These are phyloP conservation scores for Trichothecium sympodiale DNA, from an alignment of 2,329 filamentous ascomycete genomes.

Conservation along the genomic window DNA sequence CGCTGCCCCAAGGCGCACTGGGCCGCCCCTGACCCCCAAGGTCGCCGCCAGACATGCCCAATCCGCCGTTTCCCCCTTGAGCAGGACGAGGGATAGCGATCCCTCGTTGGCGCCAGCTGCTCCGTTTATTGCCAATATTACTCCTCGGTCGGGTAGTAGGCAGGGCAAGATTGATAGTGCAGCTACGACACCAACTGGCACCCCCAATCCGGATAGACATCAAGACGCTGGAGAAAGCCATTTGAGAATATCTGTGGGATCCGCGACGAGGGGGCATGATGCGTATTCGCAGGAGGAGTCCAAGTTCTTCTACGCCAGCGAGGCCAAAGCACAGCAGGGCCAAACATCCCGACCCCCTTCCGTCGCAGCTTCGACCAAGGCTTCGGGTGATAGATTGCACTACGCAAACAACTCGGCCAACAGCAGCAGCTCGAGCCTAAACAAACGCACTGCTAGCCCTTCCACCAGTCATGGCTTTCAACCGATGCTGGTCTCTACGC, in stretches of 20 bases:
- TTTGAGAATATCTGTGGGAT: slow-evolving; percentile 6
- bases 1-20: slow-evolving; percentile 44
- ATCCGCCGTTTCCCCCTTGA: slow-evolving; percentile 29
- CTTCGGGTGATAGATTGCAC: slow-evolving; percentile 33
- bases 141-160: slow-evolving; percentile 65
- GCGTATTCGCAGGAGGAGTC: slow-evolving; percentile 17
- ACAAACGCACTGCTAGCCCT: slow-evolving; percentile 21
- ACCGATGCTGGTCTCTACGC: slow-evolving; percentile 20
- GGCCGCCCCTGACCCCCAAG: slow-evolving; percentile 43
- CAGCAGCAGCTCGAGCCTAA: slow-evolving; percentile 19
- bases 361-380: neutral
- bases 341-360: slow-evolving; percentile 30
- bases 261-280: slow-evolving; percentile 13
- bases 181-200: slow-evolving; percentile 53
- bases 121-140: slow-evolving; percentile 57
- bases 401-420: slow-evolving; percentile 38
- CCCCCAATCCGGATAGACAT: slow-evolving; percentile 36
- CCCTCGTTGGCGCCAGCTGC: slow-evolving; percentile 13
- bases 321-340: slow-evolving; percentile 45
- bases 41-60: slow-evolving; percentile 28
- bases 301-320: slow-evolving; percentile 90
- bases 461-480: slow-evolving; percentile 18
- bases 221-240: slow-evolving; percentile 30
- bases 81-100: slow-evolving; percentile 18
- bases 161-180: slow-evolving; percentile 59